Conservation (phyloP, 176 grass and related monocot species). For the Dactylis glomerata region DNA sequence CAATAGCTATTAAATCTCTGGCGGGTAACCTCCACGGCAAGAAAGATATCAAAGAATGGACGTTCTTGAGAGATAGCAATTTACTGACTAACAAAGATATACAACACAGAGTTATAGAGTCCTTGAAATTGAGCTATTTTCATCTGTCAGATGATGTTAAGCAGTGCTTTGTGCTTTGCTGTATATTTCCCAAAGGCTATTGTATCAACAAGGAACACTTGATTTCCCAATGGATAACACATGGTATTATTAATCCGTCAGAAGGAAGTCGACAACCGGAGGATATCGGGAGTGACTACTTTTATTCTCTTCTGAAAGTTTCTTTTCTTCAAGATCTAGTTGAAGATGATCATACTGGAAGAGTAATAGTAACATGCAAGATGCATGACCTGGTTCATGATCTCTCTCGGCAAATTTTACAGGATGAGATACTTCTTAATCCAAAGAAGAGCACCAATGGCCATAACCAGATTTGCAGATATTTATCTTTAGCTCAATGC, state of each 20-base stretch:
- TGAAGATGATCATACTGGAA: neutral
- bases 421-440: too few species aligned
- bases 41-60: neutral
- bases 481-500: neutral
- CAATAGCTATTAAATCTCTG: slow-evolving; percentile 20
- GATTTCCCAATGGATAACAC: slow-evolving; percentile 32
- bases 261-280: neutral
- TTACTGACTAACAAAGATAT: neutral
- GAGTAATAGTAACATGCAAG: neutral
- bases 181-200: slow-evolving; percentile 5
- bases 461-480: neutral
- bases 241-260: neutral
- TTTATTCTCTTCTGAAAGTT: neutral
- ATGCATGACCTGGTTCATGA: too few species aligned
- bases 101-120: neutral
- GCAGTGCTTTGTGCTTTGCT: neutral
- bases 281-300: neutral
- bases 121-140: slow-evolving; percentile 25
- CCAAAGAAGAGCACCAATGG: neutral
- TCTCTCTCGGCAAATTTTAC: too few species aligned
- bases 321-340: neutral
- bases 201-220: neutral
- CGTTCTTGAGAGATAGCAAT: neutral
- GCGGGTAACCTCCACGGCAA: neutral
- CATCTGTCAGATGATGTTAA: neutral